Conservation (phyloP, 148 eudicot genomes). For the Rhododendron griersonianum region DNA sequence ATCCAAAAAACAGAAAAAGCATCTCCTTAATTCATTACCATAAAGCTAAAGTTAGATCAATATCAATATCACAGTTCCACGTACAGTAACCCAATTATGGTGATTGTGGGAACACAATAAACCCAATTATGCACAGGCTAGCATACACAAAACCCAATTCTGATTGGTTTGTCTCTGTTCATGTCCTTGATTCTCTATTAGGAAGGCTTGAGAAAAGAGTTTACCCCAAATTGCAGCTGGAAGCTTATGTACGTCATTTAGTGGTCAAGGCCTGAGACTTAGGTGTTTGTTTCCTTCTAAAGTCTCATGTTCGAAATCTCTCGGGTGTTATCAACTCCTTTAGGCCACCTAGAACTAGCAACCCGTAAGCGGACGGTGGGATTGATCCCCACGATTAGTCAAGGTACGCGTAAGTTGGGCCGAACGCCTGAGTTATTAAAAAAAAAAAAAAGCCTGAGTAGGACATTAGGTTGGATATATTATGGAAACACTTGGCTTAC, state of each 20-base stretch:
- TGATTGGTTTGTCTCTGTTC: constrained; percentile 49
- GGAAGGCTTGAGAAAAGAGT: not conserved
- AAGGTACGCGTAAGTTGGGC: not conserved
- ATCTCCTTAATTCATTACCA: not conserved
- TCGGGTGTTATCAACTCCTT: too few relatives aligned
- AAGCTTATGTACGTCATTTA: constrained; percentile 19
- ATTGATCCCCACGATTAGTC: too few relatives aligned
- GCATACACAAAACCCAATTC: constrained; percentile 31
- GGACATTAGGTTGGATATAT: not conserved
- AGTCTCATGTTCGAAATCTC: not conserved
- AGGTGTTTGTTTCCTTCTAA: not conserved
- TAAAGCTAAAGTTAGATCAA: not conserved
- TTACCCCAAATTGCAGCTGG: not conserved
- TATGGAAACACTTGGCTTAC: not conserved
- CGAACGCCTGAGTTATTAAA: too few relatives aligned
- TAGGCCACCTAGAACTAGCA: too few relatives aligned
- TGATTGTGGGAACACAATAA: too few relatives aligned
- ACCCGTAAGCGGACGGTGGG: too few relatives aligned
- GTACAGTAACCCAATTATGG: not conserved
- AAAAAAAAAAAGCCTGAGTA: not conserved
- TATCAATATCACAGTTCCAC: not conserved
- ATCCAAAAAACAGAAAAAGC: not conserved
- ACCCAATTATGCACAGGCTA: constrained; percentile 26
- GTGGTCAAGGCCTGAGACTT: not conserved
- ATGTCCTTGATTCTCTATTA: constrained; percentile 15